Conservation (phyloP, 345 rosid genomes). For the Excoecaria agallocha region DNA sequence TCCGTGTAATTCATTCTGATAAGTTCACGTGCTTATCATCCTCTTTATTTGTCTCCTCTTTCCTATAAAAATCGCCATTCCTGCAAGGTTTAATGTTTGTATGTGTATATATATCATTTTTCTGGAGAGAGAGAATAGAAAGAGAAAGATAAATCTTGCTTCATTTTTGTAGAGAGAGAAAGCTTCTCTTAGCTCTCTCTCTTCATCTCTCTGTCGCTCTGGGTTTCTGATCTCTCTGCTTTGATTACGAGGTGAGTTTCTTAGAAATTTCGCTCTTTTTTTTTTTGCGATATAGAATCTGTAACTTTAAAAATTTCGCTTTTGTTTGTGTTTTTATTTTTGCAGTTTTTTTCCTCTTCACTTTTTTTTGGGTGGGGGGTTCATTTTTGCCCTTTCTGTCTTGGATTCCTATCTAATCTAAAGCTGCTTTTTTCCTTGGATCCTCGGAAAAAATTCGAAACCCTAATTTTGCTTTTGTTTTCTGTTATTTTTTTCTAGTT, state of each 20-base stretch:
- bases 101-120: constrained; percentile 20
- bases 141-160: constrained; percentile 1
- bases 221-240: constrained; percentile 34
- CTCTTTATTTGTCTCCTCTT: constrained; percentile 42
- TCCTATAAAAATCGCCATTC: constrained; percentile 46
- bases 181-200: constrained; percentile 22
- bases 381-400: constrained; percentile 27
- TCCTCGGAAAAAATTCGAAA: constrained; percentile 23
- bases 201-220: constrained; percentile 18
- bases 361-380: constrained; percentile 12
- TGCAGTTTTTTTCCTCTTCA: constrained; percentile 8
- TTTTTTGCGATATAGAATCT: constrained; percentile 37
- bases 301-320: constrained; percentile 29
- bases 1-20: neutral
- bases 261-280: constrained; percentile 28
- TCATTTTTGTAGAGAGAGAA: constrained; percentile 18
- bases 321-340: constrained; percentile 12
- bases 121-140: constrained; percentile 24
- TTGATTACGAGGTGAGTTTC: constrained; percentile 37
- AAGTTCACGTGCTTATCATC: fast-evolving
- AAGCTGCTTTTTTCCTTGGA: constrained; percentile 44
- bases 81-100: constrained; percentile 38
- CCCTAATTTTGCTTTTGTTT: constrained; percentile 24
- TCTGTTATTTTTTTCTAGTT: constrained; percentile 4
- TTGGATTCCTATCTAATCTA: constrained; percentile 29